Evolutionary conservation across 176 grass and related monocot genomes (phyloP).

Genomic region (Coix lacrymajobi): DNA sequence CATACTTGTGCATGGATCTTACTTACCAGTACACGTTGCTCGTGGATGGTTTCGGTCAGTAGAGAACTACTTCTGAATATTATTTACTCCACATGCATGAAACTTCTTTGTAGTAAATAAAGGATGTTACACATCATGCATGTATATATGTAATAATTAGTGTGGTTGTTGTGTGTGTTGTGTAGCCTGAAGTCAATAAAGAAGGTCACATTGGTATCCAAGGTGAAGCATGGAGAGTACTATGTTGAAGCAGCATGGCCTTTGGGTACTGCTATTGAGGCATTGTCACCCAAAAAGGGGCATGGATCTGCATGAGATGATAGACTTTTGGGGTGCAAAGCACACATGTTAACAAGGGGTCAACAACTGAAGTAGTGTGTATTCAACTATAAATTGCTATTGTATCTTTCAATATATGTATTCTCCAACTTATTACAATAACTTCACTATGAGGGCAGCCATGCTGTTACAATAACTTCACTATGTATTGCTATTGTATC

Average conservation of each 20-base stretch:
- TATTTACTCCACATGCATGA: not conserved
- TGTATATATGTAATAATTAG: not conserved
- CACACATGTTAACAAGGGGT: not conserved
- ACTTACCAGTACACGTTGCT: constrained; percentile 50
- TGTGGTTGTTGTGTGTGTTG: not conserved
- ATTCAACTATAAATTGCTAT: not conserved
- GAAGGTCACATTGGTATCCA: not conserved
- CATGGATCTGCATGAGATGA: not conserved
- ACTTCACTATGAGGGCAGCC: not conserved
- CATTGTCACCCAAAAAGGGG: not conserved
- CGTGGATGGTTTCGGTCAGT: constrained; percentile 48
- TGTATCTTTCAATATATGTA: not conserved
- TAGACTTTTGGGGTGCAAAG: not conserved
- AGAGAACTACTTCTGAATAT: not conserved
- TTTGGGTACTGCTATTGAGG: constrained; percentile 51
- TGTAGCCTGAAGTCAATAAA: not conserved
- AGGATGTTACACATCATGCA: not conserved
- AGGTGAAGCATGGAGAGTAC: constrained; percentile 32
- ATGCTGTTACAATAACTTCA: no score
- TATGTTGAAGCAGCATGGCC: constrained; percentile 36
- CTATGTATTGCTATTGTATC: no score
- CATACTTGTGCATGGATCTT: constrained; percentile 54
- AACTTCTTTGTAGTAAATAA: not conserved
- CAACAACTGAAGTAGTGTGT: not conserved
- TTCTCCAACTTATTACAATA: not conserved